These are phyloP conservation scores for Marsdenia floribunda DNA, from an alignment of 257 asterid species.

Conservation along the genomic window DNA sequence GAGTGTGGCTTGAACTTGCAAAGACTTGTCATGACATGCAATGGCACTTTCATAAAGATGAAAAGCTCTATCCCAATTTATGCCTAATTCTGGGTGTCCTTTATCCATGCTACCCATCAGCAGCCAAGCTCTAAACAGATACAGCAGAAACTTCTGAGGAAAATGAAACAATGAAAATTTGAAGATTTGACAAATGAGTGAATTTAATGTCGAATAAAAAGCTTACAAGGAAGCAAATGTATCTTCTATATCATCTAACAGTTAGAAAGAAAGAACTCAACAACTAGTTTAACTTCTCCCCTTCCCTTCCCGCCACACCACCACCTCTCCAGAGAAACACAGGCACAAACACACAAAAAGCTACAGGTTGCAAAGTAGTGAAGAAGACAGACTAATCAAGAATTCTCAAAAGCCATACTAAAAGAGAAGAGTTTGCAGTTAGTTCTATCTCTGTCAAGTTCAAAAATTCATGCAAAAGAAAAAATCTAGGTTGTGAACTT, in stretches of 20 bases:
- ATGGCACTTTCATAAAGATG: constrained; percentile 29
- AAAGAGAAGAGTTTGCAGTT: neutral
- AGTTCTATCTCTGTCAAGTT: neutral
- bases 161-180: neutral
- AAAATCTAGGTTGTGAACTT: neutral
- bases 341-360: neutral
- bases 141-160: neutral
- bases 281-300: neutral
- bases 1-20: constrained; percentile 34
- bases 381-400: neutral
- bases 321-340: neutral
- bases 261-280: neutral
- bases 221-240: neutral
- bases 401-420: neutral
- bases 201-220: neutral
- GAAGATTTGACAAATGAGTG: neutral
- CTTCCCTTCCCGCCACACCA: neutral
- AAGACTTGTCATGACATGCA: constrained; percentile 30
- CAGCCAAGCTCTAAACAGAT: neutral
- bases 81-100: constrained; percentile 22
- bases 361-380: neutral
- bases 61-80: constrained; percentile 45
- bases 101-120: constrained; percentile 27
- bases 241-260: neutral
- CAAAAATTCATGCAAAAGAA: neutral